Evolutionary conservation across 2,329 filamentous ascomycete species (phyloP), one percentile per base, ranked within the genome.

Genomic region (Paecilomyces variotii): DNA sequence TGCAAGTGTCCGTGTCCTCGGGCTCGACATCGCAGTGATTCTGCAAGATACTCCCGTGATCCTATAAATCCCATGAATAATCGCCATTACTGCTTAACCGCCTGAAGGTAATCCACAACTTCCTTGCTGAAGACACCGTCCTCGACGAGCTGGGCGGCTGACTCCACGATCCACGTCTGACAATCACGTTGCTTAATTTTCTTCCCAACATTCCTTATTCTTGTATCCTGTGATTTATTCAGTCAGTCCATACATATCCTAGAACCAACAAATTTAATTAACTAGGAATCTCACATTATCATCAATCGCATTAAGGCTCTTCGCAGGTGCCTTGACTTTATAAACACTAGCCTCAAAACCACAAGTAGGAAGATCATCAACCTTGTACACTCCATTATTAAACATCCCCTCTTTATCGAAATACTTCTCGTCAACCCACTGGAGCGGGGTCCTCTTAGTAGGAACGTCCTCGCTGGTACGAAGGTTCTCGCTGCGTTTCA

Each of bases 91-190:
- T 72, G 66, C 55, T 68, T 56, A 28, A 67, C 64, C 4, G 54
- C 57, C 4, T 59, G 61, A 50, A 74, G 61, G 56, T 70, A 75
- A 26, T 14, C 55, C 24, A 55, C 63, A 56, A 68, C 64, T 7
- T 63, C 61, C 2, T 7, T 11, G 7, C n/a, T 51, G 32, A 73
- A 65, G n/a, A 74, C 69, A 1, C 60, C 50, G 19, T 71, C 67
- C 2, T n/a, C 45, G 9, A 67, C 63, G 26, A 74, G 66, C 56
- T 70, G 64, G 3, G 68, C 61, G 0, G 70, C 69, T 4, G 70
- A 69, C 57, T 74, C 70, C 4, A 73, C 63, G 55, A 73, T 68
- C 72, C 72, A 75, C 10, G 70, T 73, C 63, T 75, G 70, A 54
- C 72, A 75, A 50, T 74, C 62, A 32, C 64, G 67, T 50, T 71